These are phyloP conservation scores for Leccinum fallax DNA, from an alignment of 1,284 basidiomycete genomes.

Conservation along the genomic window DNA sequence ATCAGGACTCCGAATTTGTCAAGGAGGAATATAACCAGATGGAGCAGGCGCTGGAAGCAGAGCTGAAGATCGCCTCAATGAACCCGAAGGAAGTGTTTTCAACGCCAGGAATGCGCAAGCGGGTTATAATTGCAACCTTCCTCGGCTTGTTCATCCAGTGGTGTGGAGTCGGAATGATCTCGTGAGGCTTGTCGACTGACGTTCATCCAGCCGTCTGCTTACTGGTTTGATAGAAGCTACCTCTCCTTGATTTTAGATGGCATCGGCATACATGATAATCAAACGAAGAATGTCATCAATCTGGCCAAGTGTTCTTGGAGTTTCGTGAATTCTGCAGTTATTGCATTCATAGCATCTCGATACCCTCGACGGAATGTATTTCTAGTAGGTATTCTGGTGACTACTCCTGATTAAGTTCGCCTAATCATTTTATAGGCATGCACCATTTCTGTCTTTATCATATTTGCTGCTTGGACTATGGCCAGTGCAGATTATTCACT, in stretches of 20 bases:
- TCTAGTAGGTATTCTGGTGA: constrained; percentile 14
- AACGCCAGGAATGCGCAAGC: constrained; percentile 14
- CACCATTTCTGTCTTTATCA: constrained; percentile 18
- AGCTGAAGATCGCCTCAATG: constrained; percentile 4
- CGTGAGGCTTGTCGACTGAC: constrained; percentile 2
- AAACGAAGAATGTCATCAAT: constrained; percentile 23
- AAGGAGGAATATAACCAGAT: constrained; percentile 44
- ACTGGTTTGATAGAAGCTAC: constrained; percentile 7
- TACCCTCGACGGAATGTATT: constrained; percentile 21
- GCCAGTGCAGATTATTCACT: constrained; percentile 22
- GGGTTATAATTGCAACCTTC: constrained; percentile 11
- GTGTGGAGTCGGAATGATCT: constrained; percentile 14
- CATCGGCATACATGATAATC: constrained; percentile 20
- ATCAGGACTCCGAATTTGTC: constrained; percentile 18
- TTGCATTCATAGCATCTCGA: constrained; percentile 17
- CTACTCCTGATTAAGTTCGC: neutral
- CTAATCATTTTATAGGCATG: constrained; percentile 11
- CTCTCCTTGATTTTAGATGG: constrained; percentile 21
- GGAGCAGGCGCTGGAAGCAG: constrained; percentile 42
- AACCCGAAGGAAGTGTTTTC: constrained; percentile 4
- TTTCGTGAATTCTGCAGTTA: constrained; percentile 3
- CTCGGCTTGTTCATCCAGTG: constrained; percentile 54
- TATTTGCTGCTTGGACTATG: constrained; percentile 23
- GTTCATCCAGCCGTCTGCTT: neutral
- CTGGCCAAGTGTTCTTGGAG: constrained; percentile 17